These are phyloP conservation scores for Plasmodium billcollinsi DNA, from an alignment of 169 alveolate genomes.

Conservation along the genomic window DNA sequence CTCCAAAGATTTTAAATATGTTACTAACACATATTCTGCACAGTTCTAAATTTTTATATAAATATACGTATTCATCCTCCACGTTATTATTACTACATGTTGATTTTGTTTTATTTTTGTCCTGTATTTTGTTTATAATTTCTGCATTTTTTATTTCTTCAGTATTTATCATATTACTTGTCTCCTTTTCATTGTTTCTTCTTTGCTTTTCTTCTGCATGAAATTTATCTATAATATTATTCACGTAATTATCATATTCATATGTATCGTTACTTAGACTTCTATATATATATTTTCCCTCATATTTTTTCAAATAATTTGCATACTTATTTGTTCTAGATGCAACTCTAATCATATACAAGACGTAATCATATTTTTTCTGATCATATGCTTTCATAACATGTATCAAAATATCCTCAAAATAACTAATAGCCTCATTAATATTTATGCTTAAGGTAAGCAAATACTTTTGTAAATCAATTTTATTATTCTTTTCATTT, in stretches of 20 bases:
- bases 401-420: slow-evolving; percentile 12
- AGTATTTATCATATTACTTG: too few species aligned
- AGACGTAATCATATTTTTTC: slow-evolving; percentile 28
- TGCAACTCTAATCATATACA: slow-evolving; percentile 6
- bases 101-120: neutral
- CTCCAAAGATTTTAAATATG: slow-evolving; percentile 51
- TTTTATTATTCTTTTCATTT: slow-evolving; percentile 15
- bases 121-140: too few species aligned
- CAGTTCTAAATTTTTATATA: slow-evolving; percentile 29
- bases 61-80: neutral
- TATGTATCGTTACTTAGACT: slow-evolving; percentile 10
- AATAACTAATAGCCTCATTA: slow-evolving; percentile 37
- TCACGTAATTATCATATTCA: slow-evolving; percentile 21
- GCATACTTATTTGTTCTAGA: neutral
- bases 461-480: slow-evolving; percentile 10
- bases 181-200: neutral
- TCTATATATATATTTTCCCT: neutral
- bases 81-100: neutral
- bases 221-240: slow-evolving; percentile 38
- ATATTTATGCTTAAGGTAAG: slow-evolving; percentile 28
- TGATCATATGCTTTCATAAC: slow-evolving; percentile 29
- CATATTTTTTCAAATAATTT: neutral
- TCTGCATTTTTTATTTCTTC: too few species aligned
- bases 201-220: neutral
- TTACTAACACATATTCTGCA: slow-evolving; percentile 35